Conservation (phyloP, 202 grass and related monocot genomes). For the Setaria italica region DNA sequence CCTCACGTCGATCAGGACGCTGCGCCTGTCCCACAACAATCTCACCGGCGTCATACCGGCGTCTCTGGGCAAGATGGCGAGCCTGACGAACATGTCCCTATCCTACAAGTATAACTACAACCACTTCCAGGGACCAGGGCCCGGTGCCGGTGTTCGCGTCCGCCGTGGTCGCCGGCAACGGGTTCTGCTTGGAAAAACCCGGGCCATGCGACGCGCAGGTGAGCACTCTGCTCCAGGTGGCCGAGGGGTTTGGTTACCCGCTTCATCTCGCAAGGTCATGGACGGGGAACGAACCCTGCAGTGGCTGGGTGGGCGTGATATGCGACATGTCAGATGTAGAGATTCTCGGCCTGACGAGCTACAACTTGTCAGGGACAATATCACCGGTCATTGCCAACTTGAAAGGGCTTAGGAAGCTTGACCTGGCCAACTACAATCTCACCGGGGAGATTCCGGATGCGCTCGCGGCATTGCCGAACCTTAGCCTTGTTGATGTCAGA, state of each 20-base stretch:
- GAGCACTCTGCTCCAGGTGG: constrained; percentile 1
- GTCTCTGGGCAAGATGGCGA: not conserved
- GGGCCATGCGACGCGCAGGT: not conserved
- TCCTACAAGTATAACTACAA: not conserved
- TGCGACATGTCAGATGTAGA: not conserved
- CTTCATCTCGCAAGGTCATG: not conserved
- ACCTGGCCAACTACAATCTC: not conserved
- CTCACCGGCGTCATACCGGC: not conserved
- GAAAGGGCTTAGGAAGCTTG: not conserved
- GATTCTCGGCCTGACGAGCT: not conserved
- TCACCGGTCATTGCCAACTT: not conserved
- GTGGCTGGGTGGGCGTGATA: not conserved
- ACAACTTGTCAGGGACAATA: not conserved
- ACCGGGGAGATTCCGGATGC: not conserved
- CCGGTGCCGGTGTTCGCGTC: not conserved
- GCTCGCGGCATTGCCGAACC: not conserved
- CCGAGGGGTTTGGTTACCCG: not conserved
- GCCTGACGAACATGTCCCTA: not conserved
- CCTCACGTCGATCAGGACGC: not conserved
- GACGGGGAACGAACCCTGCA: constrained; percentile 11
- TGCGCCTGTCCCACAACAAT: constrained; percentile 1
- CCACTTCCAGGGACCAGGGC: not conserved
- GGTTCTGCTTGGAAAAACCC: not conserved
- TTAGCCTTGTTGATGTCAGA: not conserved
- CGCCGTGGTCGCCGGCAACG: not conserved